Evolutionary conservation across 2,329 filamentous ascomycete species (phyloP), one percentile per base, ranked within the genome.

Genomic region (Acephala macrosclerotiorum): DNA sequence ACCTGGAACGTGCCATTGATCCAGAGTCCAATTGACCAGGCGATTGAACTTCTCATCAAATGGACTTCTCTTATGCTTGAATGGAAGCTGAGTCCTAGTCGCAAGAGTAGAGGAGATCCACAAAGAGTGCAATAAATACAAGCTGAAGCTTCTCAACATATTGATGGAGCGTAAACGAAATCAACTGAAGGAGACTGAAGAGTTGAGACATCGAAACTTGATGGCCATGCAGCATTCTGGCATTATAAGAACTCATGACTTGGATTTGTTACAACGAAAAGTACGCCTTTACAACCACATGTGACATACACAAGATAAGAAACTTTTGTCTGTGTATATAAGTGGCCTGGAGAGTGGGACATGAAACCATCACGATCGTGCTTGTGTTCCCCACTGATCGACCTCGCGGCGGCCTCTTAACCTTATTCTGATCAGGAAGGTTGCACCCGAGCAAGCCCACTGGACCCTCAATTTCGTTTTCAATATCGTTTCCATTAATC

Each of bases 1-100:
- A 0, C 83, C 84, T 1, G 84, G 83, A 8, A 85, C 80, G 60
- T 82, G 79, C 79, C 79, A 85, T 53, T 77, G 66, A 7, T 78
- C 66, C 38, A 82, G 74, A 1, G 76, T 68, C 4, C 73, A 69
- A 22, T 75, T 65, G 5, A 79, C 71, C 16, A 72, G 49, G 29
- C 66, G 53, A 26, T 62, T 64, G 45, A 74, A 74, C 9, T 64
- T 42, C 12, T 63, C 22, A 64, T 69, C 58, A 35, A 74, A 67
- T 3, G 71, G 72, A 40, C 35, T 61, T 55, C 26, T 45, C 26
- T 11, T 47, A 49, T 49, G 29, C 20, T 35, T 49, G 26, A n/a
- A 33, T 47, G 38, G 25, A 35, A 33, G n/a, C 20, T 49, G 25
- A 11, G 20, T 33, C 14, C 33, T 60, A 5, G 12, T 45, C 20